Base-by-base conservation (phyloP, 331 rosid genomes). In the Malus hybrid region DNA sequence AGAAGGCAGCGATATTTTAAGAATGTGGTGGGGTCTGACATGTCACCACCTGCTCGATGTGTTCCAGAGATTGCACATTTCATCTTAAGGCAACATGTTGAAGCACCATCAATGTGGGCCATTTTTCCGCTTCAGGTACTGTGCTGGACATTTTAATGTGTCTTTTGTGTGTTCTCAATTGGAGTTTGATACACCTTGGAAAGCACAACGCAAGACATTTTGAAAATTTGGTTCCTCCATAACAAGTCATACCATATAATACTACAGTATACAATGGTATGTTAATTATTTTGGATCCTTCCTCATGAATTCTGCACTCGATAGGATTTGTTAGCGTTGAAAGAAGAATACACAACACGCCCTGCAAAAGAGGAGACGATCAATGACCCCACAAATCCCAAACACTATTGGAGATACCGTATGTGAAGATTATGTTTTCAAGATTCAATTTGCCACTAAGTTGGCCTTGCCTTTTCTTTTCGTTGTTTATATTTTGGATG, bases 91-190 rank as follows among this genome's bases (percentile, higher is more conserved):
- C 93, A 94, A 75, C 99, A 94, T 76, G 39, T 90, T 77, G 97
- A 94, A 87, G 83, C 99, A 69, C 99, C 99, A 77, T 94, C 99
- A 57, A 94, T 94, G 99, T 94, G 97, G 99, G 97, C 97, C 28
- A 92, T 94, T 85, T 94, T 92, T 83, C 99, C 99, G 19, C 96
- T 94, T 76, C 99, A 94, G 99, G 99, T 94, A 90, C 18, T 69
- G 60, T 64, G 14, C 72, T 72, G 50, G 62, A 67, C 39, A 75
- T 73, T 39, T 63, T 33, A 24, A 10, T 60, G 22, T 59, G 56
- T 18, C 24, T 39, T 7, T 32, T 14, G 1, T 55, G n/a, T 10
- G 2, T 31, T 70, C 32, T 70, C 64, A 24, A 59, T 13, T 72
- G 42, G 57, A 59, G 16, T 34, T 39, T 39, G 68, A 55, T 63